Percentiles rank a stretch among this genome's conserved stretches.
Evolutionary conservation across 306 rosid species (phyloP).

Genomic region (Boehmeria nivea): DNA sequence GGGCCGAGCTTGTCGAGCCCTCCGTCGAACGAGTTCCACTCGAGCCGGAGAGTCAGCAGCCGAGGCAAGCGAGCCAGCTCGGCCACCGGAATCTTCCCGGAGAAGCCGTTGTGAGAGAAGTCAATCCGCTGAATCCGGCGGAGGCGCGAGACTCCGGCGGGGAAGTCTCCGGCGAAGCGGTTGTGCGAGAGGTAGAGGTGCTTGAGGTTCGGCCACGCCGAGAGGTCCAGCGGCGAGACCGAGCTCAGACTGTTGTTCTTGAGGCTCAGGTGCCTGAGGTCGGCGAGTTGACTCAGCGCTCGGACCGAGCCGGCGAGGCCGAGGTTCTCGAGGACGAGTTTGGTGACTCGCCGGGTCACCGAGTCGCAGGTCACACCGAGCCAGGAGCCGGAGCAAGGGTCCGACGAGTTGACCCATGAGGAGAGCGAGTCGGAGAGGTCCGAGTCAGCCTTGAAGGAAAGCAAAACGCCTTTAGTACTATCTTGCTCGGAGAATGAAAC

Average conservation of each 20-base stretch:
- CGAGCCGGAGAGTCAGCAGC: constrained; percentile 24
- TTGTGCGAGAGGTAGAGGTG: constrained; percentile 29
- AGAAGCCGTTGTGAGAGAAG: constrained; percentile 16
- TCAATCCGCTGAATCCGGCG: constrained; percentile 17
- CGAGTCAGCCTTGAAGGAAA: constrained; percentile 12
- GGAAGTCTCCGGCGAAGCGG: constrained; percentile 15
- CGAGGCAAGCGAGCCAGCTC: constrained; percentile 13
- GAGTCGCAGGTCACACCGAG: constrained; percentile 29
- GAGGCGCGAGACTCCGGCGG: constrained; percentile 11
- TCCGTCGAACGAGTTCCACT: constrained; percentile 24
- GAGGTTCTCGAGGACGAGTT: constrained; percentile 22
- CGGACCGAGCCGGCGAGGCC: constrained; percentile 21
- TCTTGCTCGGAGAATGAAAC: constrained; percentile 13
- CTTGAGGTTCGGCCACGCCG: constrained; percentile 20
- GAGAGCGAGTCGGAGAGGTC: constrained; percentile 18
- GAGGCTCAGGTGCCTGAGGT: constrained; percentile 25
- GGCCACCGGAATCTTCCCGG: constrained; percentile 18
- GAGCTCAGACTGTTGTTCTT: constrained; percentile 9
- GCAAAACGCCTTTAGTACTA: not conserved
- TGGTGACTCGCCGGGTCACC: constrained; percentile 8
- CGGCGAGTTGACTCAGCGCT: constrained; percentile 11
- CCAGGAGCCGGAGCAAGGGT: constrained; percentile 23
- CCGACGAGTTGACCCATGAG: constrained; percentile 16
- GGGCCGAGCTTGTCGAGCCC: not conserved
- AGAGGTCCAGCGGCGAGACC: constrained; percentile 4